Base-by-base conservation (phyloP, 768 basidiomycete genomes). In the Hypholoma sublateritium region DNA sequence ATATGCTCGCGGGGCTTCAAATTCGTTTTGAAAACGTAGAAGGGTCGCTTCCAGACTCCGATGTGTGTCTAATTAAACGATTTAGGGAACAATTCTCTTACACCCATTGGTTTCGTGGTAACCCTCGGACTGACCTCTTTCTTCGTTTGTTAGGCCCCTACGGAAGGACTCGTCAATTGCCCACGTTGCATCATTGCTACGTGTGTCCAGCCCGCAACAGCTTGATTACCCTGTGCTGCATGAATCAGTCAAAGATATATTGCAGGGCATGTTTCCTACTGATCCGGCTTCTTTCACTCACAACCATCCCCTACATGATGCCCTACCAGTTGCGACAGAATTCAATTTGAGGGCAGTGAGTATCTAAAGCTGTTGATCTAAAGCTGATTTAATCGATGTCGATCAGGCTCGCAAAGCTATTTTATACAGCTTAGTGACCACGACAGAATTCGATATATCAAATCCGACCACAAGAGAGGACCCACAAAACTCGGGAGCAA, bases 391-490 rank as follows among this genome's bases (percentile, higher is more conserved):
- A 36, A 42, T 39, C 41, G 8, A 25, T 36, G 21, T 35, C 24
- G 56, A 51, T 13, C 57, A 87, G 86, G 76, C 84, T 52, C 79
- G 78, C 66, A 89, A 88, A 59, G 77, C 81, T 4, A 71, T 89
- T 28, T 76, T 86, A 55, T 91, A 91, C 67, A 80, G 76, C 63
- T 73, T 88, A 25, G 79, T 88, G 58, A 83, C 84, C 2, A 79
- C 76, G 16, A 76, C 80, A 35, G 76, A 88, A 59, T 82, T 87
- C 60, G 82, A 84, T 51, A 72, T 74, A 16, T 71, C 72, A 46
- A 24, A 19, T 24, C 9, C 17, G 53, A 72, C 68, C 16, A 24
- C 49, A 19, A 43, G 25, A 50, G 59, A 65, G 14, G 58, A 58
- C 9, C 37, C 11, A 35, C 37, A 24, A 5, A 17, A 17, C 14